Conservation (phyloP, 1,284 basidiomycete species). For the Trichosporon sp. region DNA sequence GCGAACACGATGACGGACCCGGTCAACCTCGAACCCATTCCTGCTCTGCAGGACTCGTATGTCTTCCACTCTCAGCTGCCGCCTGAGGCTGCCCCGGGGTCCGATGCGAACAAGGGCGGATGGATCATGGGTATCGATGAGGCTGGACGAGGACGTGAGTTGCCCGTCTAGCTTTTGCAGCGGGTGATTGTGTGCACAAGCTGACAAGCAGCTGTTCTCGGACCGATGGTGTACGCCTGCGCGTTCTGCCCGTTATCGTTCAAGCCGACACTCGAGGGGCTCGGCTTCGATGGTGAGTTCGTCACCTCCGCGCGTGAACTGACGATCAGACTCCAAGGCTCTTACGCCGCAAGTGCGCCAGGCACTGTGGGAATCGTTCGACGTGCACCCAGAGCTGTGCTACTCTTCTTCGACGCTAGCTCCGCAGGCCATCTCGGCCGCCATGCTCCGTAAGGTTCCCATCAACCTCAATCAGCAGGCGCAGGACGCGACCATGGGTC, state of each 20-base stretch:
- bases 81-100: constrained; percentile 53
- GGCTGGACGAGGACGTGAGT: constrained; percentile 80
- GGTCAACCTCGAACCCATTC: constrained; percentile 61
- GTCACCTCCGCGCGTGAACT: not conserved
- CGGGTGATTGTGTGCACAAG: no score
- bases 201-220: constrained; percentile 37
- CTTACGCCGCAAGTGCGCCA: constrained; percentile 74
- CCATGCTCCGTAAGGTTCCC: constrained; percentile 84
- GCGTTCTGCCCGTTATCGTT: constrained; percentile 87
- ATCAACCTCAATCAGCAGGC: constrained; percentile 91
- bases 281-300: constrained; percentile 78
- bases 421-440: constrained; percentile 85
- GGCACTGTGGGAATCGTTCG: constrained; percentile 47
- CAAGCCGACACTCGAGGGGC: constrained; percentile 69
- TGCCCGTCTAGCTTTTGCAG: no score
- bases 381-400: constrained; percentile 40
- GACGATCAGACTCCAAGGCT: constrained; percentile 74
- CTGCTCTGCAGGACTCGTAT: constrained; percentile 71
- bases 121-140: constrained; percentile 92
- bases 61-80: constrained; percentile 79
- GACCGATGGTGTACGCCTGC: constrained; percentile 90
- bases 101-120: constrained; percentile 61
- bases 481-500: constrained; percentile 82
- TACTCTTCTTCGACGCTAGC: constrained; percentile 60
- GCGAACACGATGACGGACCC: constrained; percentile 40